These are phyloP conservation scores for Helotiales sp. DNA, from an alignment of 2,329 filamentous ascomycete species.

Conservation along the genomic window DNA sequence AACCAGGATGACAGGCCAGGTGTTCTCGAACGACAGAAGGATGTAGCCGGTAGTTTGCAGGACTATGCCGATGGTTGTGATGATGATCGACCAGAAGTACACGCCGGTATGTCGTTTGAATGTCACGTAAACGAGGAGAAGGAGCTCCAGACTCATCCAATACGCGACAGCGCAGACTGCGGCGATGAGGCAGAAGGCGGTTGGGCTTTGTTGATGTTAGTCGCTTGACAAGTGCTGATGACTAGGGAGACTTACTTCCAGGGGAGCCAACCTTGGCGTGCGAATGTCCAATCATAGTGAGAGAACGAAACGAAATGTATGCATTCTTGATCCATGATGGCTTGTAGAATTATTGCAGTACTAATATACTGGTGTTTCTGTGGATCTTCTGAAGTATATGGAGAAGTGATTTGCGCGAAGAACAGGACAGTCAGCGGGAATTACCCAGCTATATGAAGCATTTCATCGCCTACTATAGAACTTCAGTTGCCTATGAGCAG, in stretches of 20 bases:
- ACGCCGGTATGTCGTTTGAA: slow-evolving; percentile 6
- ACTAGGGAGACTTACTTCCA: background rate
- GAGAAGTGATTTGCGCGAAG: background rate
- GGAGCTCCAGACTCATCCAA: slow-evolving; percentile 4
- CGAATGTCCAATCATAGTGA: slow-evolving; percentile 10
- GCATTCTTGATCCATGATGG: slow-evolving; percentile 6
- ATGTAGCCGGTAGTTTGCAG: slow-evolving; percentile 5
- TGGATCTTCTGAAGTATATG: background rate
- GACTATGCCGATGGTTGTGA: slow-evolving; percentile 3
- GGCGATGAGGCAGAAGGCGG: slow-evolving; percentile 5
- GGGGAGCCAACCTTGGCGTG: background rate
- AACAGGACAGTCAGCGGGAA: background rate
- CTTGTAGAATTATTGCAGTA: background rate
- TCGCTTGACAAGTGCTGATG: background rate
- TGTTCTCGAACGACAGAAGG: slow-evolving; percentile 1
- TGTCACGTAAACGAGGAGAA: slow-evolving; percentile 1
- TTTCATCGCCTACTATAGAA: background rate
- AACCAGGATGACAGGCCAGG: background rate
- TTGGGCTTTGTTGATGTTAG: slow-evolving; percentile 1
- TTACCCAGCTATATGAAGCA: background rate
- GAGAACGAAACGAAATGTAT: background rate
- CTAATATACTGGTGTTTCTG: background rate
- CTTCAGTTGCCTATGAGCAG: background rate
- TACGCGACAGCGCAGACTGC: slow-evolving; percentile 2
- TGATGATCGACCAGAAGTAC: slow-evolving; percentile 8